Percentiles rank a stretch among this genome's conserved stretches.
These are phyloP conservation scores for Petunia secreta DNA, from an alignment of 257 asterid species.

Conservation along the genomic window DNA sequence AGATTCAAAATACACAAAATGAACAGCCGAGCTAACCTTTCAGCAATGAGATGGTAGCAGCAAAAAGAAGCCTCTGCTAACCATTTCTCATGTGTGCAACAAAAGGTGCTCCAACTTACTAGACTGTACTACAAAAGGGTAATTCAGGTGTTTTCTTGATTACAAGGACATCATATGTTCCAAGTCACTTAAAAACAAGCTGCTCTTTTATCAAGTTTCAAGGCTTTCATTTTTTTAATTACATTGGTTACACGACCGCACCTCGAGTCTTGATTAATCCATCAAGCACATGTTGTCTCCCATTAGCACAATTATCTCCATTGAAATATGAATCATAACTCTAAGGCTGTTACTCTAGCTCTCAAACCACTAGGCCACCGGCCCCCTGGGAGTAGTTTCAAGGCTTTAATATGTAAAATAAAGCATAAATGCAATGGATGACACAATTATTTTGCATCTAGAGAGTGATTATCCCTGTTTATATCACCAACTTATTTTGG, in stretches of 20 bases:
- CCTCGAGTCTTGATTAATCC: not conserved
- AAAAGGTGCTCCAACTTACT: not conserved
- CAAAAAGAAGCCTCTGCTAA: not conserved
- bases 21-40: not conserved
- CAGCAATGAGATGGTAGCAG: not conserved
- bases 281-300: not conserved
- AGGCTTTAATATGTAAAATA: constrained; percentile 15
- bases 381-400: not conserved
- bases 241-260: not conserved
- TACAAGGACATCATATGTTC: not conserved
- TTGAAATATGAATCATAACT: not conserved
- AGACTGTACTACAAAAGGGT: constrained; percentile 9
- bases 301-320: not conserved
- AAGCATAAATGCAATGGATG: not conserved
- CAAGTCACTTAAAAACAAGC: not conserved
- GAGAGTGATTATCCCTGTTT: not conserved
- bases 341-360: not conserved
- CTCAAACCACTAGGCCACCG: not conserved
- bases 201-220: constrained; percentile 10
- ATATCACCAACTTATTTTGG: not conserved
- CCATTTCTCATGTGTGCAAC: not conserved
- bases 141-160: not conserved
- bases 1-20: not conserved
- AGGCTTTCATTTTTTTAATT: not conserved
- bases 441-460: constrained; percentile 12